Evolutionary conservation across 1,284 basidiomycete genomes (phyloP), one percentile per base, ranked within the genome.

Genomic region (Taiwanofungus camphoratus): DNA sequence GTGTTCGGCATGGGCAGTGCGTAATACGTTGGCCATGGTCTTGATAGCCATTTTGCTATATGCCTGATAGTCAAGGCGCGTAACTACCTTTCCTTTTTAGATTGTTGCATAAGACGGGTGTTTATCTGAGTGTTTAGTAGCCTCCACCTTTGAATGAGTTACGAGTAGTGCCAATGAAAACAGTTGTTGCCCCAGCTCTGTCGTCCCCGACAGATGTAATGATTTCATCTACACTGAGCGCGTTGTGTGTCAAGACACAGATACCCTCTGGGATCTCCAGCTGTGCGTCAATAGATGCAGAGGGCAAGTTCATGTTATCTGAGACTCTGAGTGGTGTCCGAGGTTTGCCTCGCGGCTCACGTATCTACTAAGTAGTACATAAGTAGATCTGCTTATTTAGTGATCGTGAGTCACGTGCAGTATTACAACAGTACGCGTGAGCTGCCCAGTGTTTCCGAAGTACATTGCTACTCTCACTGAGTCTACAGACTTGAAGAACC

Each of bases 11-110:
- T 73, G 72, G n/a, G 74, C 71, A 36, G 69, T 60, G 39, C 61
- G 63, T 35, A 86, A 60, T 52, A 88, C 84, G 43, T 71, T 64
- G 23, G 68, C 63, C 71, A 91, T 79, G 5, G 87, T 90, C 62
- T 84, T 88, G 53, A 92, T 77, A 1, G 90, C 89, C 16, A 92
- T 69, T 51, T 81, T 81, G 49, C 80, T 82, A 65, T 93, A 93
- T 5, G 87, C 85, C 62, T 86, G 80, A 57, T 92, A 92, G 58
- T 90, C 87, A 24, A 92, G 68, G 35, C 76, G 76, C 18, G 76
- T 79, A 23, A 92, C 87, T 8, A 64, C 58, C 52, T 82, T 87
- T 42, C 82, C 88, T 91, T 46, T 35, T 15, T 20, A 24, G 23
- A 12, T 13, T 6, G 26, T 24, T 21, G 5, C 6, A 21, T 29